Evolutionary conservation across 352 stramenopile species (phyloP), one percentile per base, ranked within the genome.

Genomic region (Globisporangium heterothallicum): DNA sequence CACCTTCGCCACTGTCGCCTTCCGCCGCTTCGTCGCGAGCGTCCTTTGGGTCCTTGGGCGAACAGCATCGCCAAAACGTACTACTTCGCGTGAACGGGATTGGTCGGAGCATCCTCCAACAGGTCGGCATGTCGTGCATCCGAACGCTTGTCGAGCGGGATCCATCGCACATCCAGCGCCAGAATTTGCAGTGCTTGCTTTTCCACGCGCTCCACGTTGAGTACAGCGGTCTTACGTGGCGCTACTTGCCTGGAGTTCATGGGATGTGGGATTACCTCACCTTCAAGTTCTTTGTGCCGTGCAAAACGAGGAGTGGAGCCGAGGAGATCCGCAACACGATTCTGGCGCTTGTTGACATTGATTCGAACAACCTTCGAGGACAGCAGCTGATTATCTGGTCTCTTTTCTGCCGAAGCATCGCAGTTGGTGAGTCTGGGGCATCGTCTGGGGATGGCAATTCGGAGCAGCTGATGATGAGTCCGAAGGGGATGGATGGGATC

Each of bases 191-290:
- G 34, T 84, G 77, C 55, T 51, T 88, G 24, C 61, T 94, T 6
- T 92, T 92, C 62, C 79, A 82, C 32, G 81, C 81, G 29, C 72
- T 94, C 10, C 78, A 94, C 36, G 67, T 78, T 5, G 79, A 88
- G 54, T 79, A 74, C 46, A 89, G 69, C 19, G 66, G 62, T 4
- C 36, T 84, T 21, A 66, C 62, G 26, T 94, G 82, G 81, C 51
- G 54, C 2, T 88, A 86, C 43, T 41, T 90, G 24, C 82, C 81
- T 29, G 59, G 61, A 0, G 51, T 91, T 3, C 76, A 92, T 24
- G 82, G 82, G 0, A 78, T 94, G 63, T 88, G 70, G 70, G 74
- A 92, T 45, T 53, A 71, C 4, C 49, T 87, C 6, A 69, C 74
- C 0, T 89, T 86, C 44, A 61, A 58, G 21, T 32, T 54, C n/a